Conservation (phyloP, 2,329 filamentous ascomycete species). For the Monilinia laxa region DNA sequence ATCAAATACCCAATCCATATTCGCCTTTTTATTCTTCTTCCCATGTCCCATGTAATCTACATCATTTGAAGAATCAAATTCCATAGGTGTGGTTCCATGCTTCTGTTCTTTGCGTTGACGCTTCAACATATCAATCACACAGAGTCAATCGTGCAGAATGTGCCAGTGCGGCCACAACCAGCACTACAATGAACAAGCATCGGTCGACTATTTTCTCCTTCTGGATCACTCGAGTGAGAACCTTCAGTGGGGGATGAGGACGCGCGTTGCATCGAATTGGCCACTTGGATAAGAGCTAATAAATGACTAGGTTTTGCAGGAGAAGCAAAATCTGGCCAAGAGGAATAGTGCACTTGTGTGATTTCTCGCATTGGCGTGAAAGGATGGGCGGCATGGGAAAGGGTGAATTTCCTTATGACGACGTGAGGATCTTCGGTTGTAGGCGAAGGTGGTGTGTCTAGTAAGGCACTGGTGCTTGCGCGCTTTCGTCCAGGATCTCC, state of each 20-base stretch:
- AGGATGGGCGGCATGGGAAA: slow-evolving; percentile 73
- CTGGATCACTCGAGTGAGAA: slow-evolving; percentile 58
- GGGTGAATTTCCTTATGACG: slow-evolving; percentile 80
- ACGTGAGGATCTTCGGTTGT: slow-evolving; percentile 67
- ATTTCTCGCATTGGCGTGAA: slow-evolving; percentile 88
- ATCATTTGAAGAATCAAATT: slow-evolving; percentile 34
- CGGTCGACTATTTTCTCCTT: slow-evolving; percentile 58
- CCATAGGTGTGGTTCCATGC: slow-evolving; percentile 45
- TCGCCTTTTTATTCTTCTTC: slow-evolving; percentile 18
- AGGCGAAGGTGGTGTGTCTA: slow-evolving; percentile 41
- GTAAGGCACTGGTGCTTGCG: slow-evolving; percentile 52
- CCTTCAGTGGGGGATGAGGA: slow-evolving; percentile 34
- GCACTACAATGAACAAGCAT: slow-evolving; percentile 94
- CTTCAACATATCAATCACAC: slow-evolving; percentile 95
- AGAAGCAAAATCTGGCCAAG: slow-evolving; percentile 97
- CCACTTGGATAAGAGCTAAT: slow-evolving; percentile 84
- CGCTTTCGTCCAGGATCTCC: slow-evolving; percentile 49
- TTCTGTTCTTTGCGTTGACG: slow-evolving; percentile 59
- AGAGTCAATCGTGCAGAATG: slow-evolving; percentile 94
- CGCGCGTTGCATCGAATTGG: slow-evolving; percentile 68
- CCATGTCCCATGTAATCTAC: slow-evolving; percentile 35
- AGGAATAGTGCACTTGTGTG: slow-evolving; percentile 89
- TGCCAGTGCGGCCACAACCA: slow-evolving; percentile 91
- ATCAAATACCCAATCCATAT: slow-evolving; percentile 66
- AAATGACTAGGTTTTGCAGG: slow-evolving; percentile 87